These are phyloP conservation scores for Talaromyces rugulosus DNA, from an alignment of 2,329 filamentous ascomycete genomes.

Conservation along the genomic window DNA sequence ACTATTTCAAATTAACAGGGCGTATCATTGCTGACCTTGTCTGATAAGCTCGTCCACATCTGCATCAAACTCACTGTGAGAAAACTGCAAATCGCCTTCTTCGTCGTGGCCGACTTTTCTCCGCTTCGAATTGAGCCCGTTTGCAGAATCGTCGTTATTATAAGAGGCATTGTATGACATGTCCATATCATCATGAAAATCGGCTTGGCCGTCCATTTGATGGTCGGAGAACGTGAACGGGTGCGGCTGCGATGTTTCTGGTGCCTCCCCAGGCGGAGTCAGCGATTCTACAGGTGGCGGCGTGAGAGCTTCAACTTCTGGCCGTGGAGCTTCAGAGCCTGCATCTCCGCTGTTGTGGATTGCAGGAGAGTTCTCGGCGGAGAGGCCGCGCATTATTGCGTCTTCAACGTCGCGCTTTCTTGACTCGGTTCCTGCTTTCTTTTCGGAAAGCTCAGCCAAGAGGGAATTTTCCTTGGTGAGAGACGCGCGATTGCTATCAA, in stretches of 20 bases:
- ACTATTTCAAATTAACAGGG: not conserved
- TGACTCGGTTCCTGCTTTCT: constrained; percentile 67
- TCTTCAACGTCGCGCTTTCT: constrained; percentile 89
- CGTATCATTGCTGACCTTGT: constrained; percentile 33
- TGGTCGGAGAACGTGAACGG: constrained; percentile 12
- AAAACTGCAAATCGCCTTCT: constrained; percentile 36
- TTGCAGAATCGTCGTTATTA: constrained; percentile 19
- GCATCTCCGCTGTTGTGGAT: constrained; percentile 32
- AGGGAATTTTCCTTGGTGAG: constrained; percentile 66
- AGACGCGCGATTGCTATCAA: constrained; percentile 67
- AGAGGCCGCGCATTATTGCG: constrained; percentile 80
- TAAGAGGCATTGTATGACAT: constrained; percentile 17
- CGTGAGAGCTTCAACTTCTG: constrained; percentile 80
- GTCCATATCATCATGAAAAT: constrained; percentile 21
- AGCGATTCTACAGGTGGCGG: constrained; percentile 64
- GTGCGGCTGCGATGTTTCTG: constrained; percentile 5
- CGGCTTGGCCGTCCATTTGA: constrained; percentile 21
- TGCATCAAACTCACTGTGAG: constrained; percentile 54
- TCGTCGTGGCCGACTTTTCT: constrained; percentile 47
- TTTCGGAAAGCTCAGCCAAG: constrained; percentile 59
- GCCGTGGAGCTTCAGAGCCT: constrained; percentile 49
- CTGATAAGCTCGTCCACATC: constrained; percentile 58
- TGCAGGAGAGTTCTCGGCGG: constrained; percentile 53
- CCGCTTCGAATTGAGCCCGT: constrained; percentile 40
- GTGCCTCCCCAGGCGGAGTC: constrained; percentile 39